A percentile compares a stretch with the other conserved stretches of the same genome.
These are phyloP conservation scores for Mycena leptocephala DNA, from an alignment of 768 basidiomycete species.

Conservation along the genomic window DNA sequence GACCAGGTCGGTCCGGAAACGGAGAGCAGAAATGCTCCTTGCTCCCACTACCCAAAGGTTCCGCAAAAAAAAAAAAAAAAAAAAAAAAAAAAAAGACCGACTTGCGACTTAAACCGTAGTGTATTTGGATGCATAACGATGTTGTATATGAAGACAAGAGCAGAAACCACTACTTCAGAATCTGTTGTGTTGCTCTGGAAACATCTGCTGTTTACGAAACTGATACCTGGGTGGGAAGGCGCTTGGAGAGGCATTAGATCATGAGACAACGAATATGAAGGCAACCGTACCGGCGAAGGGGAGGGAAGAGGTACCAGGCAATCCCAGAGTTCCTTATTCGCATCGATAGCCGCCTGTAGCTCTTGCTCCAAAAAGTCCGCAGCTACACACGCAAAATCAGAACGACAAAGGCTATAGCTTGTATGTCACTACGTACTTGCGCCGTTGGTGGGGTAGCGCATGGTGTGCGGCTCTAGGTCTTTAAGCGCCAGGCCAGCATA, in stretches of 20 bases:
- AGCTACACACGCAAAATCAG: neutral
- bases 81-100: too few relatives aligned
- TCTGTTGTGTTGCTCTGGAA: neutral
- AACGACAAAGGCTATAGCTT: neutral
- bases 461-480: neutral
- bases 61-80: too few relatives aligned
- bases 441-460: constrained; percentile 9
- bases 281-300: neutral
- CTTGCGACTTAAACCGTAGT: too few relatives aligned
- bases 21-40: too few relatives aligned
- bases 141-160: too few relatives aligned
- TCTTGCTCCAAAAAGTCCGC: neutral
- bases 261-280: neutral
- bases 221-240: neutral
- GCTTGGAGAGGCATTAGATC: neutral
- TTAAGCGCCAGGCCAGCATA: neutral
- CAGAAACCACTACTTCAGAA: neutral
- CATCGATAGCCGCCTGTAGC: neutral
- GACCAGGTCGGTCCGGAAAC: too few relatives aligned
- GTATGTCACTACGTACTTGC: constrained; percentile 5
- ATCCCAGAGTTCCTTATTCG: neutral
- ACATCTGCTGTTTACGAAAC: neutral
- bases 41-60: too few relatives aligned
- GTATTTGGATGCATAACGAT: too few relatives aligned
- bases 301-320: neutral